These are phyloP conservation scores for Cladosporium sp. DNA, from an alignment of 2,329 filamentous ascomycete species.

Conservation along the genomic window DNA sequence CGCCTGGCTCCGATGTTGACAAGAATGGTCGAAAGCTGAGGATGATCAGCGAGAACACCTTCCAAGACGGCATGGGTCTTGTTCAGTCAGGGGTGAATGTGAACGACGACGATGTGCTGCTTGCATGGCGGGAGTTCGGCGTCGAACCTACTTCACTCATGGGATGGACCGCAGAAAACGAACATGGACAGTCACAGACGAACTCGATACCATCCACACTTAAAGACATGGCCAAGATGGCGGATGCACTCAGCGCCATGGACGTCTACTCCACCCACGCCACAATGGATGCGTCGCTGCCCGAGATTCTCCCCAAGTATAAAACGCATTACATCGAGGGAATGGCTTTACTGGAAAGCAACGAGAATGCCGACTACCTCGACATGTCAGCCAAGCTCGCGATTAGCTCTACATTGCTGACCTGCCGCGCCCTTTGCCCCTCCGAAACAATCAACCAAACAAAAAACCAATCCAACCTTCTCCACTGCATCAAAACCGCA, in stretches of 20 bases:
- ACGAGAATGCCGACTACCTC: constrained; percentile 42
- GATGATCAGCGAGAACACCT: constrained; percentile 77
- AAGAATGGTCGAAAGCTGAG: constrained; percentile 63
- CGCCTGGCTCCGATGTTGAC: constrained; percentile 65
- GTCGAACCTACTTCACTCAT: constrained; percentile 34
- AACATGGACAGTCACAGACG: not conserved
- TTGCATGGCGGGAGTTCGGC: constrained; percentile 64
- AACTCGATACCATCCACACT: constrained; percentile 32
- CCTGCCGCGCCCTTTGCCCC: not conserved
- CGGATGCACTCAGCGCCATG: constrained; percentile 59
- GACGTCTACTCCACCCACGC: constrained; percentile 56
- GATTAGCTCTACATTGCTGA: constrained; percentile 6
- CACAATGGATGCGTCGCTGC: constrained; percentile 58
- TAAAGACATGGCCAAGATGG: constrained; percentile 49
- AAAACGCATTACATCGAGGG: constrained; percentile 52
- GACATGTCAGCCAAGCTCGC: constrained; percentile 25
- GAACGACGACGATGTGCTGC: constrained; percentile 60
- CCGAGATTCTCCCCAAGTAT: constrained; percentile 51
- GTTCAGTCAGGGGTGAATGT: constrained; percentile 44
- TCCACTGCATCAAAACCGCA: constrained; percentile 7
- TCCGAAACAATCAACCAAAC: not conserved
- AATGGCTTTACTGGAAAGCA: constrained; percentile 50
- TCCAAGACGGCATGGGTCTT: constrained; percentile 69
- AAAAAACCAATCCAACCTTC: not conserved
- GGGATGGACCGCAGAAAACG: constrained; percentile 33